Base-by-base conservation (phyloP, 164 flowering plant genomes). In the Stephania cephalantha region DNA sequence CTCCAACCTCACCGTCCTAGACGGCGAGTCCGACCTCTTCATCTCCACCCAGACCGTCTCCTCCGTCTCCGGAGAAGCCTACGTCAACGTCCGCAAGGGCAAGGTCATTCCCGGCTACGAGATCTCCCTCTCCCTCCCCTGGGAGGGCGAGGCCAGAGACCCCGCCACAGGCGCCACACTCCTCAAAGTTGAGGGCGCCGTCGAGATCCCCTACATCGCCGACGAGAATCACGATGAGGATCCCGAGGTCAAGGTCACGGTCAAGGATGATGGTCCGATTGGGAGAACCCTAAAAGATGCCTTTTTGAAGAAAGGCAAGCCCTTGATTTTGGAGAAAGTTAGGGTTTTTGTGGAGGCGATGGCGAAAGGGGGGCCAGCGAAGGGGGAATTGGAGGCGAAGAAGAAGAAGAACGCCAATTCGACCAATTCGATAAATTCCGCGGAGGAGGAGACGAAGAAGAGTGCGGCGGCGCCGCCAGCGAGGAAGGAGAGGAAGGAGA, bases 31-130 rank as follows among this genome's bases (percentile, higher is more conserved):
- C 9, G 74, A 82, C 69, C 86, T 94, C 78, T 83, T 61, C 84
- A 77, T 94, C 88, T 81, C 52, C 69, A 89, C 84, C 80, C 86
- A 76, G 65, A 82, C 78, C 52, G 75, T 96, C 72, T 88, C 84
- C 2, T 87, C 86, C 72, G 83, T 94, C 65, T 88, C 86, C 0
- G 99, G 99, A 0, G 99, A 96, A 75, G 98, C 99, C 68, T 96
- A 94, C 77, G 97, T 96, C 63, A 96, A 96, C 53, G 78, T 96
- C 13, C 89, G 99, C 6, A 96, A 94, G 81, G 98, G 99, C 0
- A 96, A 96, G 78, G 85, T 94, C 75, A 96, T 96, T 1, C 99
- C 99, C 1, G 99, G 99, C 0, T 96, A 96, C 81, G 99, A 92
- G 81, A 67, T 95, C 70, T 77, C 76, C 42, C 71, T 95, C 13